Percentiles rank a stretch among this genome's conserved stretches.
Conservation (phyloP, 2,329 filamentous ascomycete genomes). For the Aspergillus fumigatus region DNA sequence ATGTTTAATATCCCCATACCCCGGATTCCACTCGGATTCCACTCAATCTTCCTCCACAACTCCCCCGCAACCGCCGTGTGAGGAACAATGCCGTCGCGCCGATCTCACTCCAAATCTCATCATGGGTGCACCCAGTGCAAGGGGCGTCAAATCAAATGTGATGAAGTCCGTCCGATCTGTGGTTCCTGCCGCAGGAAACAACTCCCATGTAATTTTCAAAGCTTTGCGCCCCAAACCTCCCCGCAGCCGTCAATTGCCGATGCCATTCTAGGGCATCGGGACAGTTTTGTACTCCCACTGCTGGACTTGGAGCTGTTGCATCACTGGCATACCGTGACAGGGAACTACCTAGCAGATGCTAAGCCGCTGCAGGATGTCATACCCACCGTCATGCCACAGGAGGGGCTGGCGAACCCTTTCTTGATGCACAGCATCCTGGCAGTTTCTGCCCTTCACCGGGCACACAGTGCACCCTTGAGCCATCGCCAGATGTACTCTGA, state of each 20-base stretch:
- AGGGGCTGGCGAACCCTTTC: conserved; percentile 6
- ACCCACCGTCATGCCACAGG: conserved; percentile 3
- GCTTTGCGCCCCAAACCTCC: not conserved
- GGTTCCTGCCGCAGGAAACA: conserved; percentile 5
- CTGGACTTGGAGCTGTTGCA: conserved; percentile 11
- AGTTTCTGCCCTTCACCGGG: conserved; percentile 8
- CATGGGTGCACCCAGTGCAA: conserved; percentile 13
- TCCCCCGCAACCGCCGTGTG: too few relatives aligned
- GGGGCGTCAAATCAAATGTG: conserved; percentile 13
- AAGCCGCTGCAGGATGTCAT: conserved; percentile 1
- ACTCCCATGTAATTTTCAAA: conserved; percentile 3
- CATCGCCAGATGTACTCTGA: conserved; percentile 1
- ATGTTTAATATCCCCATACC: too few relatives aligned
- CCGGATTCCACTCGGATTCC: too few relatives aligned
- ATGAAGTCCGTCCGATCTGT: conserved; percentile 10
- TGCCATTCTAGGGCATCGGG: not conserved
- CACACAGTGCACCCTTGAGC: not conserved
- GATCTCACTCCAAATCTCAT: conserved; percentile 9
- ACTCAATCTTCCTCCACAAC: too few relatives aligned
- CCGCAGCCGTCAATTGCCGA: not conserved
- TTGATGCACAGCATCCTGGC: conserved; percentile 12
- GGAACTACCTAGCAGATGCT: not conserved
- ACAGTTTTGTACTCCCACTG: conserved; percentile 1
- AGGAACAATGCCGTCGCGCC: conserved; percentile 5
- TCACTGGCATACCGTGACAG: conserved; percentile 10